A percentile compares a stretch with the other conserved stretches of the same genome.
Evolutionary conservation across 768 basidiomycete genomes (phyloP).

Genomic region (Tremella fuciformis): DNA sequence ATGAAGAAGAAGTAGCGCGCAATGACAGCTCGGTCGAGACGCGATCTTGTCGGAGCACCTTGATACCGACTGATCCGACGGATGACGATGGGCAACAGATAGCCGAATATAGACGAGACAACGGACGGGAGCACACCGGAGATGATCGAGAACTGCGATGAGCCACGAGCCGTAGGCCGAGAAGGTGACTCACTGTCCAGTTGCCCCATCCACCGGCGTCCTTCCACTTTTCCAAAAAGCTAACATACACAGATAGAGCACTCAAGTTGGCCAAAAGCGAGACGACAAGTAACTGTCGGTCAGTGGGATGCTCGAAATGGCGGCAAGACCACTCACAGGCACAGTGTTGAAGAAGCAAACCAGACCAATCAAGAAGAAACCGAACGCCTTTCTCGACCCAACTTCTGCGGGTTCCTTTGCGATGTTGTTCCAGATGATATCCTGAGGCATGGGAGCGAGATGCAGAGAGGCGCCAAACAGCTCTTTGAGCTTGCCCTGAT

Average conservation of each 20-base stretch:
- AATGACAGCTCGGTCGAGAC: constrained; percentile 83
- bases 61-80: constrained; percentile 73
- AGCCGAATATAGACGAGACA: constrained; percentile 82
- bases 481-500: constrained; percentile 49
- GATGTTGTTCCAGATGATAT: constrained; percentile 79
- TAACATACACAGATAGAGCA: constrained; percentile 65
- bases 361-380: constrained; percentile 71
- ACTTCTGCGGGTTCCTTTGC: constrained; percentile 67
- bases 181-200: constrained; percentile 43
- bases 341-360: constrained; percentile 95
- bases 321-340: constrained; percentile 54
- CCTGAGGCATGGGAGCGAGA: constrained; percentile 52
- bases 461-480: constrained; percentile 47
- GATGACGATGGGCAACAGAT: constrained; percentile 88
- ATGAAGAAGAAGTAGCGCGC: constrained; percentile 92
- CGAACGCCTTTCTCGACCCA: constrained; percentile 65
- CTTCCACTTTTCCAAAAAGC: constrained; percentile 73
- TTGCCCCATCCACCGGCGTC: constrained; percentile 58
- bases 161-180: background rate
- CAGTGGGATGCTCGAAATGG: background rate
- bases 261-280: constrained; percentile 88
- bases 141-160: constrained; percentile 65
- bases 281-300: constrained; percentile 65
- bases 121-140: constrained; percentile 92
- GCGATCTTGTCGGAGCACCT: constrained; percentile 68